Evolutionary conservation across 371 early-diverging fungal genomes (phyloP), one percentile per base, ranked within the genome.

Genomic region (Choanephora cucurbitarum): DNA sequence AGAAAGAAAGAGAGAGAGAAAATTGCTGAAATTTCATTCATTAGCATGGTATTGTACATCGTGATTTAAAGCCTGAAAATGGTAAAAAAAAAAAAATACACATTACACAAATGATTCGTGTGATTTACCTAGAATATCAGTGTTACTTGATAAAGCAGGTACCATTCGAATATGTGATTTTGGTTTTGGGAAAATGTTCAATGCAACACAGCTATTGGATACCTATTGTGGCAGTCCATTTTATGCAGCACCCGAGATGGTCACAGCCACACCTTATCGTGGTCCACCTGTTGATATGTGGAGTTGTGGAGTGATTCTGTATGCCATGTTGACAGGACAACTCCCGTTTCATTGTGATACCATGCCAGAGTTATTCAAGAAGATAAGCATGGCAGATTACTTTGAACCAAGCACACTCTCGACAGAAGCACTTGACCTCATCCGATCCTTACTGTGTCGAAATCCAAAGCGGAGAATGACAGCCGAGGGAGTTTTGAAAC

Each of bases 31-130:
- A n/a, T n/a, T 23, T 10, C 19, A 17, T 32, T 28, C 5, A 15
- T 49, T 43, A 80, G 75, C 31, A 52, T 51, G 31, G 11, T 39
- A 80, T 92, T 44, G 92, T 95, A 52, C 98, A 99, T 75, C 90
- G 99, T 46, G 99, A 99, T 72, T 75, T 99, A 14, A 99, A 99
- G 67, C 96, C 97, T 68, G 90, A 88, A 59, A 99, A 99, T 72
- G 76, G 76, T 75, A 67, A 45, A 0, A 24, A n/a, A n/a, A n/a
- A n/a, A n/a, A n/a, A 28, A 5, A 28, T 28, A 28, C 7, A 28
- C 3, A 28, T 28, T 28, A 28, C 28, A 28, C 28, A 28, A n/a
- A n/a, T n/a, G n/a, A n/a, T n/a, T n/a, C n/a, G n/a, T n/a, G n/a
- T n/a, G n/a, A n/a, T n/a, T n/a, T n/a, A n/a, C 42, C 40, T 45